A percentile compares a stretch with the other conserved stretches of the same genome.
phyloP scores from a whole-genome alignment of 2,329 filamentous ascomycete genomes.

The Alternaria panax region DNA sequence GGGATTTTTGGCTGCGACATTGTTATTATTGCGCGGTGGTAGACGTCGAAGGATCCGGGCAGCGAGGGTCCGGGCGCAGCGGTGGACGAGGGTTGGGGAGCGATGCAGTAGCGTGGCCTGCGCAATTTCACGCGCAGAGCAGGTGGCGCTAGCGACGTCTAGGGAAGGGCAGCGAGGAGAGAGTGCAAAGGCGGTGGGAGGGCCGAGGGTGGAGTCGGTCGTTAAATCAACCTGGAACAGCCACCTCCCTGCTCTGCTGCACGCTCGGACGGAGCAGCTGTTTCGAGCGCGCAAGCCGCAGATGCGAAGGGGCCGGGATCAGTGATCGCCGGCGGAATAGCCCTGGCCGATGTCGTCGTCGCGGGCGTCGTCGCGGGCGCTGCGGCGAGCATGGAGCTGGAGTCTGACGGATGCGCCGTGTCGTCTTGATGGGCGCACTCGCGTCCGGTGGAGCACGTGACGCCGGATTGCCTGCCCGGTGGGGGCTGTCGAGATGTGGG shows the following conservation, averaged over 20 bases:
- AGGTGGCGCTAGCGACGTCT: slow-evolving; percentile 20
- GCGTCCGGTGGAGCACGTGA: slow-evolving; percentile 33
- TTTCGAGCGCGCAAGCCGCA: slow-evolving; percentile 38
- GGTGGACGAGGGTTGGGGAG: slow-evolving; percentile 38
- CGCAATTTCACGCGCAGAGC: slow-evolving; percentile 46
- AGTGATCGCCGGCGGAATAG: slow-evolving; percentile 33
- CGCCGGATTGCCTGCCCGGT: background rate
- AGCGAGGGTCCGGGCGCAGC: slow-evolving; percentile 39
- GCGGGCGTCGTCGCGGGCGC: background rate
- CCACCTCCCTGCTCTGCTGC: slow-evolving; percentile 42
- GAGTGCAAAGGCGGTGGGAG: slow-evolving; percentile 25
- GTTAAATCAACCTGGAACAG: slow-evolving; percentile 52
- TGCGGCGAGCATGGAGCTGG: background rate
- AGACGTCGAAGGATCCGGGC: slow-evolving; percentile 44
- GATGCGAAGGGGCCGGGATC: slow-evolving; percentile 37
- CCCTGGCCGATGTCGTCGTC: slow-evolving; percentile 3
- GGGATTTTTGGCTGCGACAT: slow-evolving; percentile 51
- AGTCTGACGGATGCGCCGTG: background rate
- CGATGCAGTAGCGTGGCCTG: slow-evolving; percentile 49
- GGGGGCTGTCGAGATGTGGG: background rate
- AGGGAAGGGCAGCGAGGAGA: slow-evolving; percentile 18
- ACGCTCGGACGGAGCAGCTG: slow-evolving; percentile 38
- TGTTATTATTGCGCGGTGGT: slow-evolving; percentile 49
- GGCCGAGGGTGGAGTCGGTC: slow-evolving; percentile 40
- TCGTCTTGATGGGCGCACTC: slow-evolving; percentile 1